Evolutionary conservation across 2,329 filamentous ascomycete genomes (phyloP), one percentile per base, ranked within the genome.

Genomic region (Stagonosporopsis cucurbitacearum): DNA sequence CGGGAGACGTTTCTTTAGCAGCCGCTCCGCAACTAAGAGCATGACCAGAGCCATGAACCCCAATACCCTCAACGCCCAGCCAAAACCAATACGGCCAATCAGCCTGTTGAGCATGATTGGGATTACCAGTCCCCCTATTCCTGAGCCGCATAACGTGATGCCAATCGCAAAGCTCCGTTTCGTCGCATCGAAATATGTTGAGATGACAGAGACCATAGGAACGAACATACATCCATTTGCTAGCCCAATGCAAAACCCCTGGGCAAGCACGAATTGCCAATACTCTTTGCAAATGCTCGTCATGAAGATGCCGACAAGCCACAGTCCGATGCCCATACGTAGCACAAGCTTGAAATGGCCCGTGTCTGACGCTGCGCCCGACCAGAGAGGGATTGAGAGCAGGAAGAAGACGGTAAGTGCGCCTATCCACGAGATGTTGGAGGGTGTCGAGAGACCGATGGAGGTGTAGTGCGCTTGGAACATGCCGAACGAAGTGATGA

Each of bases 101-200:
- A 88, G 73, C 50, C 84, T 80, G 22, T 75, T 69, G 1, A 80
- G 72, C 8, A 81, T 66, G 5, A 84, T 73, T 0, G 87, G 86
- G 63, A 87, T 90, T 1, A 89, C 77, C 39, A 88, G 75, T 0
- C 86, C 86, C 1, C 87, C 87, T 0, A 82, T 81, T 0, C 81
- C 81, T 22, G 84, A 84, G 0, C 88, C 88, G 0, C 82, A 82
- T 0, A 85, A 82, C 0, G 79, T 79, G 6, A 87, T 75, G 0
- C 84, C 85, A 19, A 89, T 78, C 0, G 86, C 87, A 6, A 88
- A 73, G 0, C 81, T 80, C 13, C 81, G 81, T 25, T 75, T 81
- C 78, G 76, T 61, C 77, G 77, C 13, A 13, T 78, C 79, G 59
- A 89, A 89, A 49, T 87, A 88, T 0, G 84, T 86, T 1, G 69